Conservation (phyloP, 1,284 basidiomycete genomes). For the Leccinum pachyderme region DNA sequence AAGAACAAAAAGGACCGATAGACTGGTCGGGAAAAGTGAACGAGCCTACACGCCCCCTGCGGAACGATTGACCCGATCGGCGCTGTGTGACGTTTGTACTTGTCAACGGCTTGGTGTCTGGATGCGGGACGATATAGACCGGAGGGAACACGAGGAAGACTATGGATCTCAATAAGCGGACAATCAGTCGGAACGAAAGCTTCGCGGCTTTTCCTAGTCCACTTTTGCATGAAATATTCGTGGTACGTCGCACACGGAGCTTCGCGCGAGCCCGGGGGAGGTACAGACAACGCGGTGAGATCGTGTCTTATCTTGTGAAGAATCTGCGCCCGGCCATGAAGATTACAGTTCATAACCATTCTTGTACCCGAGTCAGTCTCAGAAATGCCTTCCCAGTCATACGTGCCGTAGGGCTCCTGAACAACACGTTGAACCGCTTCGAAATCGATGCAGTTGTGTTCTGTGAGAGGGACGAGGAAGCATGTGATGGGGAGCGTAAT, state of each 20-base stretch:
- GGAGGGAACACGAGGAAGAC: slow-evolving; percentile 41
- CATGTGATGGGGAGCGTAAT: slow-evolving; percentile 50
- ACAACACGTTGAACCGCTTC: slow-evolving; percentile 49
- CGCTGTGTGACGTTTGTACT: slow-evolving; percentile 22
- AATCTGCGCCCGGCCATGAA: slow-evolving; percentile 53
- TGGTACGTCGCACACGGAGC: slow-evolving; percentile 49
- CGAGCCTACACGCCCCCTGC: slow-evolving; percentile 49
- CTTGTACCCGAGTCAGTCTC: slow-evolving; percentile 46
- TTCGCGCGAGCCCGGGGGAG: slow-evolving; percentile 50
- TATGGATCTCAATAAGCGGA: slow-evolving; percentile 54
- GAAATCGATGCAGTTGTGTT: slow-evolving; percentile 52
- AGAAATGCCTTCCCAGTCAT: slow-evolving; percentile 53
- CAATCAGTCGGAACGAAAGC: slow-evolving; percentile 51
- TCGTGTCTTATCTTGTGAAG: slow-evolving; percentile 60
- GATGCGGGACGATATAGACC: slow-evolving; percentile 43
- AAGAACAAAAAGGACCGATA: slow-evolving; percentile 53
- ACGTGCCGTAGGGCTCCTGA: slow-evolving; percentile 45
- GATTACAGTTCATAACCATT: slow-evolving; percentile 53
- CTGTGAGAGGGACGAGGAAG: slow-evolving; percentile 61
- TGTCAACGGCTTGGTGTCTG: slow-evolving; percentile 18
- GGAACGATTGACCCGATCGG: slow-evolving; percentile 49
- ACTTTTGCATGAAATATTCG: slow-evolving; percentile 57
- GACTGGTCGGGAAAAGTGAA: slow-evolving; percentile 46
- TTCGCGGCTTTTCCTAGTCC: slow-evolving; percentile 45
- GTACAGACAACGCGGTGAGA: slow-evolving; percentile 58